These are phyloP conservation scores for Aureobasidium lini DNA, from an alignment of 2,329 filamentous ascomycete species.

Conservation along the genomic window DNA sequence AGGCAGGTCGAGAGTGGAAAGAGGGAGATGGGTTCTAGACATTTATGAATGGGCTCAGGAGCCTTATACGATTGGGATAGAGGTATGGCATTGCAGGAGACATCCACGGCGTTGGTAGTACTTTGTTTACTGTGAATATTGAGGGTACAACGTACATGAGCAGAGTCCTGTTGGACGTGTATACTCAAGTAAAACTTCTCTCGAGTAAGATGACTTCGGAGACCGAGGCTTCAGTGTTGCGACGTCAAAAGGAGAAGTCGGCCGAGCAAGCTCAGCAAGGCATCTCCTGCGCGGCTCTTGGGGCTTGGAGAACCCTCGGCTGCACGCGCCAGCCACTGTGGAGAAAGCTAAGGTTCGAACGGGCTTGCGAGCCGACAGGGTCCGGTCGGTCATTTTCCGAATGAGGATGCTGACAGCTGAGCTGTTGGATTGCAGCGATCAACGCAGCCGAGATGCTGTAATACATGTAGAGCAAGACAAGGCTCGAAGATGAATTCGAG, in stretches of 20 bases:
- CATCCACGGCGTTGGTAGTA: neutral
- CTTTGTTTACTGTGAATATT: neutral
- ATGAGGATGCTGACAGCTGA: neutral
- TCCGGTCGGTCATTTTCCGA: neutral
- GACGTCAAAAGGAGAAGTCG: neutral
- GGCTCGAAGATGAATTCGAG: no score
- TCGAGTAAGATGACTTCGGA: no score
- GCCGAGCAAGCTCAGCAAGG: neutral
- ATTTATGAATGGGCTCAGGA: neutral
- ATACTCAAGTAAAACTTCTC: no score
- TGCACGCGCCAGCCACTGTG: neutral
- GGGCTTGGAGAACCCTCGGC: neutral
- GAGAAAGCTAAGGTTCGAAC: neutral
- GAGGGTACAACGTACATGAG: neutral
- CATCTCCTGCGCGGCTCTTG: no score
- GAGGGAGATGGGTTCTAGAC: conserved; percentile 48
- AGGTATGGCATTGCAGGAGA: neutral
- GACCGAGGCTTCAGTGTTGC: neutral
- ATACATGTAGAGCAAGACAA: no score
- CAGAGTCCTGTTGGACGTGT: no score
- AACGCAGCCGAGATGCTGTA: no score
- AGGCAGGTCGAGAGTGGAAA: conserved; percentile 47
- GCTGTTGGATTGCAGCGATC: neutral
- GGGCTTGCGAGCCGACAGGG: neutral
- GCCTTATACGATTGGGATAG: neutral